Evolutionary conservation across 345 rosid species (phyloP).

Genomic region (Passiflora organensis): DNA sequence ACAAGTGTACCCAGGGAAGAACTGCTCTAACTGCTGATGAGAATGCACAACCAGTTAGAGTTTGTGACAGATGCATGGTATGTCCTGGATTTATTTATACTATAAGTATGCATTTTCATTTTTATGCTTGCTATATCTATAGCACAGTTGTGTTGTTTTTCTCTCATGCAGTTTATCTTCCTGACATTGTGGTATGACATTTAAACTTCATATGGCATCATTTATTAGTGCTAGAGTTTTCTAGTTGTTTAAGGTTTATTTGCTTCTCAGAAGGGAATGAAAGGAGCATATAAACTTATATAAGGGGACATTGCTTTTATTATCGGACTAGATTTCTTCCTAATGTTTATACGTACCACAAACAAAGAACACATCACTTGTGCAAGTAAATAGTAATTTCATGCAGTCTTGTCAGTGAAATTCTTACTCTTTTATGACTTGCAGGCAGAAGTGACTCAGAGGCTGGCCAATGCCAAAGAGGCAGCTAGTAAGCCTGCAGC

Average conservation of each 20-base stretch:
- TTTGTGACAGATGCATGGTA: conserved; percentile 96
- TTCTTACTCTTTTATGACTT: neutral
- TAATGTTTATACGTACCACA: too few species aligned
- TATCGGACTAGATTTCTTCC: too few species aligned
- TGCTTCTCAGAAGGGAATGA: too few species aligned
- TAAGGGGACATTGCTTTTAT: too few species aligned
- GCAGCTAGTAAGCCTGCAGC: conserved; percentile 58
- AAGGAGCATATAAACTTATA: too few species aligned
- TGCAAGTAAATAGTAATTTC: too few species aligned
- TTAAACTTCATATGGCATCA: neutral
- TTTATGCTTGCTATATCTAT: neutral
- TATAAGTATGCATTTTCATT: neutral
- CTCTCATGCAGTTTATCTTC: neutral
- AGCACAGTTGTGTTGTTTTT: neutral
- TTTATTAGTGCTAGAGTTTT: too few species aligned
- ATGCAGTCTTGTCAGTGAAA: too few species aligned
- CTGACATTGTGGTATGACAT: neutral
- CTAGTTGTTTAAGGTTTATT: too few species aligned
- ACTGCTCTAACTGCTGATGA: conserved; percentile 93
- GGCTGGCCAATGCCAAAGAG: conserved; percentile 84
- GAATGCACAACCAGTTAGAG: conserved; percentile 89
- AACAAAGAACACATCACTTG: too few species aligned
- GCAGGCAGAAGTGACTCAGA: conserved; percentile 93
- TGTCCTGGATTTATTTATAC: conserved; percentile 11
- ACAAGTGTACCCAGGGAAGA: conserved; percentile 94